Evolutionary conservation across 345 rosid genomes (phyloP).

Genomic region (Eucalyptus erythrocorys): DNA sequence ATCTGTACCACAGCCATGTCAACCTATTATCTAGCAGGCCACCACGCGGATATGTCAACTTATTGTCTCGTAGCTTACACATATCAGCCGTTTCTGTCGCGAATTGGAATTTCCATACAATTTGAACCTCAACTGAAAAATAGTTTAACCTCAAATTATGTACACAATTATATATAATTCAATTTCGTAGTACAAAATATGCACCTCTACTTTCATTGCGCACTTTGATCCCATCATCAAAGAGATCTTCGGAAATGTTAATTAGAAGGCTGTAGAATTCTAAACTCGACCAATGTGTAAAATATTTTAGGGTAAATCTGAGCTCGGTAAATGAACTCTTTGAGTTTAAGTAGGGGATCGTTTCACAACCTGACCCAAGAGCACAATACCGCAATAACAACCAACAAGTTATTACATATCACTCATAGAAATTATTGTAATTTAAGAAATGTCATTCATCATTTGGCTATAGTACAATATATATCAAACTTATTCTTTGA

Average conservation of each 20-base stretch:
- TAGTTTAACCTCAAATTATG: neutral
- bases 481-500: neutral
- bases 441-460: neutral
- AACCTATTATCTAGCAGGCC: no score
- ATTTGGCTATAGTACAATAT: neutral
- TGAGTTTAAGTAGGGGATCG: neutral
- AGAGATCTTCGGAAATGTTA: neutral
- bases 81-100: no score
- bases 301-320: neutral
- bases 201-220: neutral
- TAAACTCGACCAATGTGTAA: neutral
- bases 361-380: neutral
- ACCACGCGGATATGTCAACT: no score
- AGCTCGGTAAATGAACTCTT: neutral
- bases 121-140: neutral
- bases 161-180: neutral
- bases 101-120: neutral
- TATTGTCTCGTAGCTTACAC: no score
- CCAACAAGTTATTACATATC: neutral
- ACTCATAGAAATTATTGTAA: neutral
- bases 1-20: no score
- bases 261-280: neutral
- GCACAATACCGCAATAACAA: neutral
- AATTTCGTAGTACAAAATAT: neutral
- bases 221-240: neutral